Evolutionary conservation across 495 filamentous ascomycete species (phyloP).

Genomic region (Margaritispora aquatica): DNA sequence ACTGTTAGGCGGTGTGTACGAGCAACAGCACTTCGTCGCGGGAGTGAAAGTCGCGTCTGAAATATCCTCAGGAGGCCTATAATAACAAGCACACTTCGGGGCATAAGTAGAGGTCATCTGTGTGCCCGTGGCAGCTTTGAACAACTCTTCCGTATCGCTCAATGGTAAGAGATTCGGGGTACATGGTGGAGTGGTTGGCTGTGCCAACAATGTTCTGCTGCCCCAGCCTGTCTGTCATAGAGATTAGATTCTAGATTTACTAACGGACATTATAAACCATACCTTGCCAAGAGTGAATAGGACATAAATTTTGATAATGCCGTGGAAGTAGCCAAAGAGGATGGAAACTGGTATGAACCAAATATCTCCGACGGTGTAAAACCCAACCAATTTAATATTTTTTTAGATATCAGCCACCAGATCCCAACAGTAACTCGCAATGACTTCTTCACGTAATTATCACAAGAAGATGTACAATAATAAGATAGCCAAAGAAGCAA

Average conservation of each 20-base stretch:
- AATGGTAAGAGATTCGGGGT: slow-evolving; percentile 4
- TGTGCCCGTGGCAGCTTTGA: slow-evolving; percentile 6
- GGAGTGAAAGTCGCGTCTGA: not conserved
- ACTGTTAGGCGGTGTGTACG: not conserved
- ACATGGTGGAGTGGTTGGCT: slow-evolving; percentile 9
- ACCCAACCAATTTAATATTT: slow-evolving; percentile 66
- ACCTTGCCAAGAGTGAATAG: slow-evolving; percentile 64
- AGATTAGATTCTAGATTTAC: not conserved
- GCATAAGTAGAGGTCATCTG: slow-evolving; percentile 10
- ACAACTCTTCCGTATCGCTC: slow-evolving; percentile 8
- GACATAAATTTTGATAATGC: slow-evolving; percentile 58
- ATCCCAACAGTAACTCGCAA: not conserved
- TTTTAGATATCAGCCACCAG: slow-evolving; percentile 32
- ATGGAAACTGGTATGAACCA: slow-evolving; percentile 66
- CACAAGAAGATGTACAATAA: slow-evolving; percentile 30
- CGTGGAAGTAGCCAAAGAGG: slow-evolving; percentile 72
- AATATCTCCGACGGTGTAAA: slow-evolving; percentile 67
- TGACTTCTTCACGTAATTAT: not conserved
- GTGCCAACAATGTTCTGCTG: not conserved
- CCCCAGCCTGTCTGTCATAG: not conserved
- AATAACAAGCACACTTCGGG: slow-evolving; percentile 9
- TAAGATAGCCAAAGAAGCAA: slow-evolving; percentile 54
- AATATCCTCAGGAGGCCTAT: not conserved
- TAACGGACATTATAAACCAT: slow-evolving; percentile 23
- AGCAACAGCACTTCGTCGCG: not conserved